Evolutionary conservation across 164 flowering plant species (phyloP), one percentile per base, ranked within the genome.

Genomic region (Liquidambar formosana): DNA sequence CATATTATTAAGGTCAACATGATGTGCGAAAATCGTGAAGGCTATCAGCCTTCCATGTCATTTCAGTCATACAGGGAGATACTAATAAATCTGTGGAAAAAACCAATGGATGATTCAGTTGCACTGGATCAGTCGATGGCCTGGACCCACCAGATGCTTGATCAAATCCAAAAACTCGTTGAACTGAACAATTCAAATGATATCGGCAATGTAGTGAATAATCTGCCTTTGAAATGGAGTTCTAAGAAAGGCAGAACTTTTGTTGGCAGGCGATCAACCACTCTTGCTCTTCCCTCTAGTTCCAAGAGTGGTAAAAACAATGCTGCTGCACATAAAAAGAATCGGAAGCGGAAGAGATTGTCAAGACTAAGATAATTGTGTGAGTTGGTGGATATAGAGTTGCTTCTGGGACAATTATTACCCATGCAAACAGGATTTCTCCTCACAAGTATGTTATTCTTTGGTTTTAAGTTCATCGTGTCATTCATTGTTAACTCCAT

Each of bases 1-100:
- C 97, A 95, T 78, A 84, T 93, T 49, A 89, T 95, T 71, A 95
- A 95, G 79, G 96, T 89, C 63, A 89, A 91, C 70, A 89, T 85
- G 97, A 68, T 91, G 5, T 89, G 89, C 73, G 81, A 81, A 44
- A 79, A 71, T 67, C 70, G 43, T 23, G 70, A 67, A 59, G 78
- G 70, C 19, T 81, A 52, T 80, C 76, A 72, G 48, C 76, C 83
- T 26, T 86, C 97, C 57, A 80, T 91, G 91, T 91, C 97, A 27
- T 85, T 80, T 72, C 81, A 76, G 61, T 95, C 98, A 11, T 84
- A 82, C 59, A 80, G 70, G 46, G 82, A 85, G 26, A 80, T 88
- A 38, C 67, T 95, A 44, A 73, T 69, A 49, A 75, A 69, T 73
- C 67, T 95, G 25, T 82, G 77, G 82, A 79, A 69, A 65, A 82